A percentile compares a stretch with the other conserved stretches of the same genome.
phyloP scores from a whole-genome alignment of 2,329 filamentous ascomycete genomes.

The Colletotrichum lentis region DNA sequence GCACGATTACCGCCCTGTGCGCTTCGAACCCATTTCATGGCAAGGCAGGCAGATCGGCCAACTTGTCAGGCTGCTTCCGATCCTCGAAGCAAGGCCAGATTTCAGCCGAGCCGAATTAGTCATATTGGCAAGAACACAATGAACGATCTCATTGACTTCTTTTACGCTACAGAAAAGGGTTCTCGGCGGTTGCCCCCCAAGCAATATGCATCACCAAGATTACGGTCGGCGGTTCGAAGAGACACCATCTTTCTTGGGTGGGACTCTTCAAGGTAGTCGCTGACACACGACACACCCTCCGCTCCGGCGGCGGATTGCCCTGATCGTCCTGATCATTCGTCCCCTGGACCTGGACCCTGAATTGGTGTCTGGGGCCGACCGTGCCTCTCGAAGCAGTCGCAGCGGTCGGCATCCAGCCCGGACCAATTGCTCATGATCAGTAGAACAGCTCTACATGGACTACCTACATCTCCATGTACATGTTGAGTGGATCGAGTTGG shows the following conservation, averaged over 20 bases:
- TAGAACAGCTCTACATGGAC: no score
- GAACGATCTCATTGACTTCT: neutral
- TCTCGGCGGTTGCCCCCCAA: neutral
- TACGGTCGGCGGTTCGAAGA: neutral
- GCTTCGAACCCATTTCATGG: slow-evolving; percentile 16
- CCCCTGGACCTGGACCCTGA: slow-evolving; percentile 31
- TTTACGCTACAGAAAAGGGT: neutral
- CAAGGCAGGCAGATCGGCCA: slow-evolving; percentile 14
- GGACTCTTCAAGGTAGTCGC: neutral
- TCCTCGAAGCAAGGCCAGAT: neutral
- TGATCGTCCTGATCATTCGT: slow-evolving; percentile 27
- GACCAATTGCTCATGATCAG: slow-evolving; percentile 6
- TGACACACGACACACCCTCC: neutral
- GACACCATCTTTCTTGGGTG: neutral
- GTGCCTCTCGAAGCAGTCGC: neutral
- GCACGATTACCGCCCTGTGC: slow-evolving; percentile 29
- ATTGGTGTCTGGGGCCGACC: slow-evolving; percentile 9
- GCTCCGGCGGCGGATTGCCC: slow-evolving; percentile 22
- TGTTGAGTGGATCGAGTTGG: neutral
- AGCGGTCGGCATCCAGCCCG: neutral
- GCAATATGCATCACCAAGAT: slow-evolving; percentile 1
- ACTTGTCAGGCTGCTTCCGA: slow-evolving; percentile 20
- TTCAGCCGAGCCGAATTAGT: neutral
- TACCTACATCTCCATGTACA: no score
- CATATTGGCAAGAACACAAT: neutral